Percentiles rank a stretch among this genome's conserved stretches.
phyloP scores from a whole-genome alignment of 2,329 filamentous ascomycete species.

The Cladophialophora psammophila region DNA sequence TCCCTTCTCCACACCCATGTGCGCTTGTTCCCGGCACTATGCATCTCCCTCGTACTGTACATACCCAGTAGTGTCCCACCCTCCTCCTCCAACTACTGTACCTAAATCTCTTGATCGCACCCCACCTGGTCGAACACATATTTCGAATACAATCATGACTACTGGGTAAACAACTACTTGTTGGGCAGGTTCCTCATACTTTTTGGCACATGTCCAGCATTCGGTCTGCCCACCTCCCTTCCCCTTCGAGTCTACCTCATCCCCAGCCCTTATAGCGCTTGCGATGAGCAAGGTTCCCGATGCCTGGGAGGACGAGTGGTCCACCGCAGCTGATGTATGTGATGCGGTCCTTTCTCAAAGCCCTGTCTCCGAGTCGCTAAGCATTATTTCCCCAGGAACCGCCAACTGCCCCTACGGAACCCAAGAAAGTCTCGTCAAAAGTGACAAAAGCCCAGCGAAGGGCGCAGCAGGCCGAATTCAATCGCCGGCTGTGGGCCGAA shows the following conservation, averaged over 20 bases:
- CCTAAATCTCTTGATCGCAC: slow-evolving; percentile 4
- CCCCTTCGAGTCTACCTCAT: background rate
- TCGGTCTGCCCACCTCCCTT: background rate
- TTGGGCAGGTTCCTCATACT: background rate
- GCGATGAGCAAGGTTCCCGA: slow-evolving; percentile 59
- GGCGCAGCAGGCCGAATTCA: slow-evolving; percentile 81
- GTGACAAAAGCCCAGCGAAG: slow-evolving; percentile 77
- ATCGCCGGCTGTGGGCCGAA: slow-evolving; percentile 86
- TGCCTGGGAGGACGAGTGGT: slow-evolving; percentile 95
- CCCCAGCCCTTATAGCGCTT: background rate
- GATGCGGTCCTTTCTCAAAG: background rate
- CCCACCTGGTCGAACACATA: background rate
- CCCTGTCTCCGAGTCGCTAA: background rate
- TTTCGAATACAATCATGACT: background rate
- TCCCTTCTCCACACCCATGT: slow-evolving; percentile 1
- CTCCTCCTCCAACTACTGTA: no score
- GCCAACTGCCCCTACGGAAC: slow-evolving; percentile 47
- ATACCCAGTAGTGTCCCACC: no score
- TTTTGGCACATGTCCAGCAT: slow-evolving; percentile 9
- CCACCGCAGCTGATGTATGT: slow-evolving; percentile 70
- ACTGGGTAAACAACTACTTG: background rate
- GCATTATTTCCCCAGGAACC: slow-evolving; percentile 40
- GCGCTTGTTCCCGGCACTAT: slow-evolving; percentile 7
- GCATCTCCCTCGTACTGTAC: background rate
- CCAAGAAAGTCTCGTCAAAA: slow-evolving; percentile 58